phyloP scores from a whole-genome alignment of 1,284 basidiomycete genomes.

The Pseudozyma thailandica region DNA sequence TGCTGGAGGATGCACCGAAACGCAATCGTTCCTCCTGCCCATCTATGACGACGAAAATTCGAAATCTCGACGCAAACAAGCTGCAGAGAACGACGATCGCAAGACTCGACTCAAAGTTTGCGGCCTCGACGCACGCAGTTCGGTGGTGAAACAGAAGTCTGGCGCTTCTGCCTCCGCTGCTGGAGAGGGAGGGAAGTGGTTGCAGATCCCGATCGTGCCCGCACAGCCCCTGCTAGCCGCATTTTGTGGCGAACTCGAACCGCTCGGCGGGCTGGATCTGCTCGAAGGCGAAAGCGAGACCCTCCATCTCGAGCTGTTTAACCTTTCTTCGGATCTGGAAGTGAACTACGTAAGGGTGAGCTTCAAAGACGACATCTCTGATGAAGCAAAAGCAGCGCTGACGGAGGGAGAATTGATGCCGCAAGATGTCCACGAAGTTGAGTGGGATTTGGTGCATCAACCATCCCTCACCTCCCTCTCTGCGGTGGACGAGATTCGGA shows the following conservation, averaged over 20 bases:
- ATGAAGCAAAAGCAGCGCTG: slow-evolving; percentile 78
- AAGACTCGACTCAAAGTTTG: slow-evolving; percentile 78
- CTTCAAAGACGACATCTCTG: slow-evolving; percentile 88
- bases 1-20: slow-evolving; percentile 75
- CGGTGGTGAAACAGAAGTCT: slow-evolving; percentile 34
- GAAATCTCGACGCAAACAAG: slow-evolving; percentile 73
- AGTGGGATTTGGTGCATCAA: slow-evolving; percentile 80
- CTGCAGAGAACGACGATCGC: slow-evolving; percentile 72
- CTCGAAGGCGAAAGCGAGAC: slow-evolving; percentile 90
- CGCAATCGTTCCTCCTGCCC: slow-evolving; percentile 79
- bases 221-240: slow-evolving; percentile 87
- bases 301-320: slow-evolving; percentile 86
- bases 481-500: slow-evolving; percentile 53
- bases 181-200: slow-evolving; percentile 24
- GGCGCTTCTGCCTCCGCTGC: not conserved
- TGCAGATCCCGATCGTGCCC: slow-evolving; percentile 82
- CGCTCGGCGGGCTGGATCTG: slow-evolving; percentile 87
- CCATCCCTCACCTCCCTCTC: slow-evolving; percentile 75
- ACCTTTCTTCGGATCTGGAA: slow-evolving; percentile 76
- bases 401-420: slow-evolving; percentile 79
- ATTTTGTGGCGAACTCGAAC: slow-evolving; percentile 81
- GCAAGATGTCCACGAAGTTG: slow-evolving; percentile 88
- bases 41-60: slow-evolving; percentile 79
- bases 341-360: slow-evolving; percentile 85
- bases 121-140: slow-evolving; percentile 75